Base-by-base conservation (phyloP, 2,329 filamentous ascomycete genomes). In the Fusarium burgessii region DNA sequence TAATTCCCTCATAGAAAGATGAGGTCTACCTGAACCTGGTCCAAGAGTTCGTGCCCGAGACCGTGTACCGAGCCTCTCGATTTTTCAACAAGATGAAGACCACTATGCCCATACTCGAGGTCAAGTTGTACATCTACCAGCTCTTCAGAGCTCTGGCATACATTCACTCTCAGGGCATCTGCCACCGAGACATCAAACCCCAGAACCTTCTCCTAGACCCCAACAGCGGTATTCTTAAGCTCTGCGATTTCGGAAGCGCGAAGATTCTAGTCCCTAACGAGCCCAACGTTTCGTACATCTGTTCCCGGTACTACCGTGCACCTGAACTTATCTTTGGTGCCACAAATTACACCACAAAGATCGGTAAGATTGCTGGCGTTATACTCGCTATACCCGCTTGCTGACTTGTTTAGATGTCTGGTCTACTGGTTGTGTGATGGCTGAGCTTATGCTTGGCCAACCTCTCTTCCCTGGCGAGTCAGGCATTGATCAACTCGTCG, bases 11-110 rank as follows among this genome's bases (percentile, higher is more conserved):
- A 70, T 74, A 96, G 93, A 95, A 98, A 86, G 96, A 99, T 82
- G 96, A 99, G 84, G 96, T 99, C 40, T 99, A 98, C 82, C 91
- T 99, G 74, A 99, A 99, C 80, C 89, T 99, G 68, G 95, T 99
- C 56, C 94, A 98, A 82, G 96, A 99, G 82, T 99, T 94, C 78
- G 96, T 99, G 52, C 96, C 96, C 54, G 96, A 99, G 86, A 99
- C 96, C 15, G 96, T 99, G 55, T 99, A 99, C 83, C 92, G 96
- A 78, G 96, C 96, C 45, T 98, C 96, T 71, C 92, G 96, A 78
- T 98, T 98, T 85, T 99, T 99, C 89, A 98, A 97, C 88, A 99
- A 99, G 87, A 92, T 98, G 92, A 99, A 98, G 90, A 97, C 95
- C 10, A 98, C 95, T 57, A 99, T 99, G 96, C 96, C 96, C 18